Evolutionary conservation across 1,139 yeast species (phyloP).

Genomic region (Taphrina confusa): DNA sequence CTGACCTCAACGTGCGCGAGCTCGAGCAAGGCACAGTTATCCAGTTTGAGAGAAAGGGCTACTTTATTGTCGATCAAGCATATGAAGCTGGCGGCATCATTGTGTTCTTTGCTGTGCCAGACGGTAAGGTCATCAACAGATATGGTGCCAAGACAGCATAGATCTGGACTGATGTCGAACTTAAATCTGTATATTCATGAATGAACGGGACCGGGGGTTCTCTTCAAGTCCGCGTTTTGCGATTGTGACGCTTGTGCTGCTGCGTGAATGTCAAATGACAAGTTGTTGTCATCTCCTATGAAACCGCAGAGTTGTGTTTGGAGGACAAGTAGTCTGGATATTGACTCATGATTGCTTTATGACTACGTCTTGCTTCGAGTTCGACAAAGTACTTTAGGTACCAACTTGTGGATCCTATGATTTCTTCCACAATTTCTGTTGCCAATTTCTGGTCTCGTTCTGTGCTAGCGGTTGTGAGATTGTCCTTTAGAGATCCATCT

Average conservation of each 20-base stretch:
- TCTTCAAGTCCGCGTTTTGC: too few species aligned
- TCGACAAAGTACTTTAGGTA: slow-evolving; percentile 25
- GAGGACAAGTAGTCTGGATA: slow-evolving; percentile 3
- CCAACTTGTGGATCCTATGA: slow-evolving; percentile 23
- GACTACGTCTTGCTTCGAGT: slow-evolving; percentile 6
- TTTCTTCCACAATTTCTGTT: slow-evolving; percentile 10
- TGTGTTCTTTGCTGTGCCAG: slow-evolving; percentile 91
- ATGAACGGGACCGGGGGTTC: too few species aligned
- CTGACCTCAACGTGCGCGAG: slow-evolving; percentile 73
- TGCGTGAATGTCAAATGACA: too few species aligned
- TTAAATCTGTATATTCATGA: too few species aligned
- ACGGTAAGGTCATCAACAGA: slow-evolving; percentile 84
- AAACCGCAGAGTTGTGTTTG: too few species aligned
- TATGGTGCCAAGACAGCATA: slow-evolving; percentile 64
- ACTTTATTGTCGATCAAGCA: slow-evolving; percentile 76
- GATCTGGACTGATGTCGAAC: too few species aligned
- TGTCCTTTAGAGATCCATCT: neutral
- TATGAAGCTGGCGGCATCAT: slow-evolving; percentile 58
- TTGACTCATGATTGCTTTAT: neutral
- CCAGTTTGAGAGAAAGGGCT: slow-evolving; percentile 97
- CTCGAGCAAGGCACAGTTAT: slow-evolving; percentile 84
- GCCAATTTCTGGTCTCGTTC: neutral
- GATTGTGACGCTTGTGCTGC: too few species aligned
- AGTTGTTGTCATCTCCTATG: too few species aligned
- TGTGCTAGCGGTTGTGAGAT: neutral